Percentiles rank a stretch among this genome's conserved stretches.
phyloP scores from a whole-genome alignment of 2,329 filamentous ascomycete genomes.

The Knufia petricola region DNA sequence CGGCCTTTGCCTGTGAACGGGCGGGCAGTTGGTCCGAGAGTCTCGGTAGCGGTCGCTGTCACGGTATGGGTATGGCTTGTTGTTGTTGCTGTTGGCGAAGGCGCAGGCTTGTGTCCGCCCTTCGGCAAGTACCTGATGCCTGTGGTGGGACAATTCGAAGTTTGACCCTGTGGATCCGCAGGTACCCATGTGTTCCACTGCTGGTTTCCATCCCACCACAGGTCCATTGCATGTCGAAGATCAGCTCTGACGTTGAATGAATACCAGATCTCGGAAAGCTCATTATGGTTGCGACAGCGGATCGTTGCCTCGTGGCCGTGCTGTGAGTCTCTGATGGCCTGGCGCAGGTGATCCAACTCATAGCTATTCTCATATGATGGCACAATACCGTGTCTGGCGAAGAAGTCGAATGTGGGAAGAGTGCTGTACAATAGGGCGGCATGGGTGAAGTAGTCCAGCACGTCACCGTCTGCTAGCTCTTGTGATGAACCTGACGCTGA shows the following conservation, averaged over 20 bases:
- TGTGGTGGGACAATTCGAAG: slow-evolving; percentile 51
- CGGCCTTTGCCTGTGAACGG: slow-evolving; percentile 52
- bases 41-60: slow-evolving; percentile 28
- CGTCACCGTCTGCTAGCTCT: slow-evolving; percentile 37
- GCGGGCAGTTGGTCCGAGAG: slow-evolving; percentile 26
- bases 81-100: slow-evolving; percentile 14
- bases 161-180: slow-evolving; percentile 41
- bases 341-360: slow-evolving; percentile 48
- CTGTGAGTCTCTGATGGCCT: slow-evolving; percentile 44
- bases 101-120: slow-evolving; percentile 21
- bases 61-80: slow-evolving; percentile 28
- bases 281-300: slow-evolving; percentile 44
- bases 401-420: slow-evolving; percentile 55
- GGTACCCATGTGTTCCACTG: slow-evolving; percentile 35
- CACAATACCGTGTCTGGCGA: slow-evolving; percentile 51
- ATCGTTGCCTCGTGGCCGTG: slow-evolving; percentile 50
- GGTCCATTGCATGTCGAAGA: slow-evolving; percentile 28
- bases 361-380: slow-evolving; percentile 49
- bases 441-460: slow-evolving; percentile 59
- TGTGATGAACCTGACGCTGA: neutral
- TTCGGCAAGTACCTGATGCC: slow-evolving; percentile 60
- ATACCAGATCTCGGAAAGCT: slow-evolving; percentile 50
- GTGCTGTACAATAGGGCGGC: slow-evolving; percentile 57
- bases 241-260: slow-evolving; percentile 52
- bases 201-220: slow-evolving; percentile 40